phyloP scores from a whole-genome alignment of 306 rosid species.

The Quercus agrifolia region DNA sequence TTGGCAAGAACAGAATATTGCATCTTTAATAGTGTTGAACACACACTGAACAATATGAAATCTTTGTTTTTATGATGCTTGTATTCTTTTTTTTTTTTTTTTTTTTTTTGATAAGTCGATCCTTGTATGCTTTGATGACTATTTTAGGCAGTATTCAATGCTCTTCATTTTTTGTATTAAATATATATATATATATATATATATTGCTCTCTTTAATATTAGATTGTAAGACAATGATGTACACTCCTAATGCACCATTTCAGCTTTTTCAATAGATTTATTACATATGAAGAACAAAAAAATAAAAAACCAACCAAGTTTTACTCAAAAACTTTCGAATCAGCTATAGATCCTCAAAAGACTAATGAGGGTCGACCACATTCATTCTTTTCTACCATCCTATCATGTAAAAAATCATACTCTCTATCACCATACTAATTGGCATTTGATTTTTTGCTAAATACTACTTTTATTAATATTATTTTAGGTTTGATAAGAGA shows the following conservation, averaged over 20 bases:
- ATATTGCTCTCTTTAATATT: background rate
- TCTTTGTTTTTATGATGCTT: background rate
- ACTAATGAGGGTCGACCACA: too few species aligned
- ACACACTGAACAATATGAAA: background rate
- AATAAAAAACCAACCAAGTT: too few species aligned
- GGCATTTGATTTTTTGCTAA: too few species aligned
- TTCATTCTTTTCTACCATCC: too few species aligned
- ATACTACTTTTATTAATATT: too few species aligned
- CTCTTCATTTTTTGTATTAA: background rate
- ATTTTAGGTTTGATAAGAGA: too few species aligned
- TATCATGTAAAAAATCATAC: too few species aligned
- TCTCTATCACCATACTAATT: too few species aligned
- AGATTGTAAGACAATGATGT: background rate
- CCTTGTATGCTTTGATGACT: background rate
- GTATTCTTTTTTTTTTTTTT: background rate
- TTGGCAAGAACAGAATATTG: background rate
- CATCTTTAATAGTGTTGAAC: background rate
- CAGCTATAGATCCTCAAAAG: too few species aligned
- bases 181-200: too few species aligned
- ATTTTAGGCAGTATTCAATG: background rate
- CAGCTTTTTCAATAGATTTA: background rate
- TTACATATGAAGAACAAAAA: background rate
- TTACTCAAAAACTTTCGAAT: too few species aligned
- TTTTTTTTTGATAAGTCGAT: background rate
- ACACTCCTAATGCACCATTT: background rate